These are phyloP conservation scores for Apiospora marii DNA, from an alignment of 2,329 filamentous ascomycete species.

Conservation along the genomic window DNA sequence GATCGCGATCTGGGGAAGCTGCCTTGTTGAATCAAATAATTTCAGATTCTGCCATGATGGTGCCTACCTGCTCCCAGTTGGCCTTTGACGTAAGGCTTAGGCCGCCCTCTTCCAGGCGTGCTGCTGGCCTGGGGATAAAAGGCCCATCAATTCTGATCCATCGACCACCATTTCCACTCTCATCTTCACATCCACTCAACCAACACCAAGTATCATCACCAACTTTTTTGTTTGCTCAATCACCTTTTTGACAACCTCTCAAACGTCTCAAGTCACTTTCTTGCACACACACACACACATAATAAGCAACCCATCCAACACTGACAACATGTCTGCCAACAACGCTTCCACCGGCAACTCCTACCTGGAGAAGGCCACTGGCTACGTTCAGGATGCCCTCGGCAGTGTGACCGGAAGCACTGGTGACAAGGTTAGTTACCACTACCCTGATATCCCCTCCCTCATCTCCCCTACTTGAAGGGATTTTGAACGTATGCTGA, in stretches of 20 bases:
- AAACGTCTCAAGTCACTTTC: not conserved
- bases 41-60: constrained; percentile 8
- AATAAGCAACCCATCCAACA: constrained; percentile 24
- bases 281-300: constrained; percentile 1
- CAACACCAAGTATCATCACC: not conserved
- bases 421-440: constrained; percentile 63
- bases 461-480: not conserved
- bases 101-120: not conserved
- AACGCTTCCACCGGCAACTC: constrained; percentile 81
- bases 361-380: constrained; percentile 76
- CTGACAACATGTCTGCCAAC: constrained; percentile 48
- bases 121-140: not conserved
- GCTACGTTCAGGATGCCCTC: constrained; percentile 74
- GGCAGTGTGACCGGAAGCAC: constrained; percentile 78
- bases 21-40: not conserved
- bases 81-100: constrained; percentile 21
- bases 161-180: not conserved
- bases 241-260: not conserved
- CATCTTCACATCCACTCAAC: not conserved
- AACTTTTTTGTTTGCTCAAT: not conserved
- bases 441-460: not conserved
- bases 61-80: not conserved
- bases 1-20: constrained; percentile 18
- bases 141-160: not conserved
- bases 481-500: constrained; percentile 23